Conservation (phyloP, 208 protist genomes). For the Leishmania guyanensis region DNA sequence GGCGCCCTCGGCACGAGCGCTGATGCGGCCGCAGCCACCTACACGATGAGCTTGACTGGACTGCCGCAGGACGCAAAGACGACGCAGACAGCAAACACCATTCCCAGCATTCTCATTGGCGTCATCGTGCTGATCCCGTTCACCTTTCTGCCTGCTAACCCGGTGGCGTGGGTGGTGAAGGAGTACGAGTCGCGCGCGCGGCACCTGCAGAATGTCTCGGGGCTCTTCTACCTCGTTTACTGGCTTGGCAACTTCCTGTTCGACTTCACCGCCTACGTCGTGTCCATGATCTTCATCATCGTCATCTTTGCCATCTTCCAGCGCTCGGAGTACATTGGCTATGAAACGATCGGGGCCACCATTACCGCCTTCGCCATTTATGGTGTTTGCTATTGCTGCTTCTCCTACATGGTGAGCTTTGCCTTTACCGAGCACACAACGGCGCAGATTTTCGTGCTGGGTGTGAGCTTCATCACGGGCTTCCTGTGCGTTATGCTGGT, state of each 20-base stretch:
- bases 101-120: conserved; percentile 39
- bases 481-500: conserved; percentile 60
- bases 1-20: conserved; percentile 15
- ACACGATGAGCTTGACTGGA: conserved; percentile 24
- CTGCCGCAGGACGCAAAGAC: conserved; percentile 16
- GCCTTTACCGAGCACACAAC: conserved; percentile 57
- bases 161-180: conserved; percentile 75
- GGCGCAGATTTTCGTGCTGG: conserved; percentile 54
- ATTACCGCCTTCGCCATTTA: conserved; percentile 48
- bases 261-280: conserved; percentile 49
- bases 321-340: conserved; percentile 50
- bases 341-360: conserved; percentile 34
- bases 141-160: conserved; percentile 66
- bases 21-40: conserved; percentile 3
- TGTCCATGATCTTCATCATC: conserved; percentile 43
- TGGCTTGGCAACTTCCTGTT: conserved; percentile 77
- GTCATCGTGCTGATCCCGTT: conserved; percentile 72
- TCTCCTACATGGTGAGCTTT: conserved; percentile 62
- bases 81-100: conserved; percentile 7
- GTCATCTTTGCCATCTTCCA: conserved; percentile 51
- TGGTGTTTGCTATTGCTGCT: conserved; percentile 39
- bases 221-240: conserved; percentile 63
- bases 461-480: conserved; percentile 62
- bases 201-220: conserved; percentile 83
- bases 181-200: conserved; percentile 70